Conservation (phyloP, 1,284 basidiomycete species). For the Moesziomyces aphidis region DNA sequence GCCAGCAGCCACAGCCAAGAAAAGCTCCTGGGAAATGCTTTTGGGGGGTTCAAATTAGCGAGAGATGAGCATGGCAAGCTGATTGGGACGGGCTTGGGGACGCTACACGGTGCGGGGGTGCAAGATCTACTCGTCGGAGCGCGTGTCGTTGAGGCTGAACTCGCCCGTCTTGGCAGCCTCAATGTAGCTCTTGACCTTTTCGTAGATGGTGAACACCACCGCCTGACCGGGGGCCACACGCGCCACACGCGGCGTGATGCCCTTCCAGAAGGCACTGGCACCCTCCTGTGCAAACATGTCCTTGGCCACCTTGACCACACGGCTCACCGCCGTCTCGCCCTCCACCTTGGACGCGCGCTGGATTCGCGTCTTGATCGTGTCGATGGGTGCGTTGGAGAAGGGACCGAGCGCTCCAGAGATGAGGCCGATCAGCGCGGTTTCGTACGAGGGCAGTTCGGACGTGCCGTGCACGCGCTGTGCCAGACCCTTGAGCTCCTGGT, state of each 20-base stretch:
- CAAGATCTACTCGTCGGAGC: constrained; percentile 52
- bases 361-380: constrained; percentile 89
- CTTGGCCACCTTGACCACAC: constrained; percentile 81
- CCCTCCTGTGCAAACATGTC: constrained; percentile 97
- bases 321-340: constrained; percentile 78
- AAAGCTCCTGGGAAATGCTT: not conserved
- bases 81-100: too few species aligned
- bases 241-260: constrained; percentile 95
- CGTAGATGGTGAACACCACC: constrained; percentile 71
- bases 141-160: constrained; percentile 54
- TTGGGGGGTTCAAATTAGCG: constrained; percentile 5
- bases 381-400: constrained; percentile 93
- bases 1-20: too few species aligned
- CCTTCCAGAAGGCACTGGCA: constrained; percentile 80
- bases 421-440: constrained; percentile 89
- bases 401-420: constrained; percentile 98
- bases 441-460: constrained; percentile 80
- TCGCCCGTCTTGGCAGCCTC: constrained; percentile 63
- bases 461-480: constrained; percentile 77
- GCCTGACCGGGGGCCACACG: constrained; percentile 85
- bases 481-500: constrained; percentile 92
- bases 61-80: too few species aligned
- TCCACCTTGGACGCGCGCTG: constrained; percentile 85
- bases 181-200: constrained; percentile 65
- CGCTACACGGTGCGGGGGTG: not conserved